A percentile compares a stretch with the other conserved stretches of the same genome.
These are phyloP conservation scores for Fonsecaea monophora DNA, from an alignment of 2,329 filamentous ascomycete species.

Conservation along the genomic window DNA sequence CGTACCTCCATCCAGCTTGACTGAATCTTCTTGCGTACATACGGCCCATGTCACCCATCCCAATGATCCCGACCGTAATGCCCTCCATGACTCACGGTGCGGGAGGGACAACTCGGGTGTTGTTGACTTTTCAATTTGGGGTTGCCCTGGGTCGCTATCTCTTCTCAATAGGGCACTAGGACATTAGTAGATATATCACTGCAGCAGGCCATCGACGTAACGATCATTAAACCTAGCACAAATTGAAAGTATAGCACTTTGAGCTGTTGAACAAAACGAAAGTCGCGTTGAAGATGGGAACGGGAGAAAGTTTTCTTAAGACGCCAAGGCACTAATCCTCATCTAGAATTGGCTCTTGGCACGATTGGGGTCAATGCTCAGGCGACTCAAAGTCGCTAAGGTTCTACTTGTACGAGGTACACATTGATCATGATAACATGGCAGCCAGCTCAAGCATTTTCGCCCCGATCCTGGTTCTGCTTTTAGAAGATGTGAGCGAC, in stretches of 20 bases:
- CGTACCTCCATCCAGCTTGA: conserved; percentile 93
- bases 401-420: too few species aligned
- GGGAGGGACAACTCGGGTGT: neutral
- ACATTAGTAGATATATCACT: neutral
- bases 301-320: neutral
- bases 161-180: neutral
- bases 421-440: too few species aligned
- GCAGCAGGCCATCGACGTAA: neutral
- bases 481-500: too few species aligned
- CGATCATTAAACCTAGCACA: neutral
- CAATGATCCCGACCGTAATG: conserved; percentile 90
- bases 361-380: neutral
- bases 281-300: neutral
- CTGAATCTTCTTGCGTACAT: conserved; percentile 94
- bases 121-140: neutral
- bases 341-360: neutral
- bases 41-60: conserved; percentile 99
- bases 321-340: neutral
- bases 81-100: conserved; percentile 60
- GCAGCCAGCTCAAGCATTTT: too few species aligned
- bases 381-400: too few species aligned
- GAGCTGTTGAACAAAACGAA: conserved; percentile 3
- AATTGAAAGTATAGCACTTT: neutral
- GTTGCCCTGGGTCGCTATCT: neutral
- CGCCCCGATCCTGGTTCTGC: too few species aligned